Conservation (phyloP, 73 alveolate genomes). For the Symbiodinium natans region DNA sequence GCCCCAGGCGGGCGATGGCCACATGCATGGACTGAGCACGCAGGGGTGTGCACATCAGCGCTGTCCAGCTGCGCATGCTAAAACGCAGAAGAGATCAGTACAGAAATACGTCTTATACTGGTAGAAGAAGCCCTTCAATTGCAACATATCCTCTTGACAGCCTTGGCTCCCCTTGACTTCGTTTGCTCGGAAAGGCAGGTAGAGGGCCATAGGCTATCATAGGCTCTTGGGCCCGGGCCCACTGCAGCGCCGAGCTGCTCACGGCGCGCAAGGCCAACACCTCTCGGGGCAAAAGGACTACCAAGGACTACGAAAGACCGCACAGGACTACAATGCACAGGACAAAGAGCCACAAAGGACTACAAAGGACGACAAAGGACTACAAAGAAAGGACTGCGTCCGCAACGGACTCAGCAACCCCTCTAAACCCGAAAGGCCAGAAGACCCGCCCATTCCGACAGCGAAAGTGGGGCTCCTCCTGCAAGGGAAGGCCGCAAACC, state of each 20-base stretch:
- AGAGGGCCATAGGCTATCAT: too few species aligned
- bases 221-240: conserved; percentile 78
- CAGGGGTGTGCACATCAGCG: too few species aligned
- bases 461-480: neutral
- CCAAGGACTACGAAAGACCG: neutral
- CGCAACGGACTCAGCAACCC: too few species aligned
- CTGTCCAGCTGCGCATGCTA: too few species aligned
- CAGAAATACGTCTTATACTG: too few species aligned
- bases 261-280: conserved; percentile 85
- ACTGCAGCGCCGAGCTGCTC: conserved; percentile 90
- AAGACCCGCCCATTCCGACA: neutral
- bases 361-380: too few species aligned
- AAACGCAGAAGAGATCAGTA: too few species aligned
- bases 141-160: too few species aligned
- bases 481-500: conserved; percentile 83
- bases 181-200: too few species aligned
- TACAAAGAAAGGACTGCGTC: too few species aligned
- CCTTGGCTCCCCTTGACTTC: too few species aligned
- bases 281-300: neutral
- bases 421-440: neutral
- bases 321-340: neutral
- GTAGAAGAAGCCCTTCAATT: too few species aligned
- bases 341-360: neutral
- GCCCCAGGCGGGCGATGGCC: conserved; percentile 90
- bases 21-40: conserved; percentile 53